Conservation (phyloP, 441 rosid species). For the Adansonia rubrostipa region DNA sequence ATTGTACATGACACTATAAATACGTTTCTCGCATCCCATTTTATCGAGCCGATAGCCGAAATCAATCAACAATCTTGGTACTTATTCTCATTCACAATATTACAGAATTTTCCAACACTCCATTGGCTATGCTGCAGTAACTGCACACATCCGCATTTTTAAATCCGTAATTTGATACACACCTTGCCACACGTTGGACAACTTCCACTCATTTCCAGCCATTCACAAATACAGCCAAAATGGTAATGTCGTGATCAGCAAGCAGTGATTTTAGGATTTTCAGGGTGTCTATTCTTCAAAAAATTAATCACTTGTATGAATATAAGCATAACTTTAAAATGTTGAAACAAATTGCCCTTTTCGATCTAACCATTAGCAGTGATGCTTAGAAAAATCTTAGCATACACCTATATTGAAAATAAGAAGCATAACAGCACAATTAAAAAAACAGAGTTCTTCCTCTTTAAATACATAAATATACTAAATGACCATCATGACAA, state of each 20-base stretch:
- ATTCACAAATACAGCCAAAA: constrained; percentile 88
- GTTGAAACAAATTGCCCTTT: background rate
- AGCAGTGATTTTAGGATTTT: constrained; percentile 83
- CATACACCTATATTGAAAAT: background rate
- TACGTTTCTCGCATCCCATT: background rate
- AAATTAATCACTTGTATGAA: constrained; percentile 14
- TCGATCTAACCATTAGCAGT: background rate
- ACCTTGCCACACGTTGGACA: constrained; percentile 96
- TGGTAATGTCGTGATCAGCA: constrained; percentile 82
- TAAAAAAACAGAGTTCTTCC: background rate
- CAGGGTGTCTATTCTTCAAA: constrained; percentile 73
- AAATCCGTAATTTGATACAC: constrained; percentile 21
- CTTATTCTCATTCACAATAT: background rate
- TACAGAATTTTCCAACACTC: background rate
- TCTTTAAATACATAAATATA: background rate
- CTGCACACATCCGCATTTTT: background rate
- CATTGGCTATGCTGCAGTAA: background rate
- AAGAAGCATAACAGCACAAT: background rate
- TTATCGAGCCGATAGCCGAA: constrained; percentile 5
- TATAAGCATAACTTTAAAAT: constrained; percentile 8
- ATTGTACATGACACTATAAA: background rate
- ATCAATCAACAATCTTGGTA: background rate
- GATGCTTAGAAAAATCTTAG: background rate
- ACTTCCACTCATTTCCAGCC: constrained; percentile 96
- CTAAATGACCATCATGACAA: constrained; percentile 79